A percentile compares a stretch with the other conserved stretches of the same genome.
Evolutionary conservation across 768 basidiomycete genomes (phyloP).

Genomic region (Amanita inopinata): DNA sequence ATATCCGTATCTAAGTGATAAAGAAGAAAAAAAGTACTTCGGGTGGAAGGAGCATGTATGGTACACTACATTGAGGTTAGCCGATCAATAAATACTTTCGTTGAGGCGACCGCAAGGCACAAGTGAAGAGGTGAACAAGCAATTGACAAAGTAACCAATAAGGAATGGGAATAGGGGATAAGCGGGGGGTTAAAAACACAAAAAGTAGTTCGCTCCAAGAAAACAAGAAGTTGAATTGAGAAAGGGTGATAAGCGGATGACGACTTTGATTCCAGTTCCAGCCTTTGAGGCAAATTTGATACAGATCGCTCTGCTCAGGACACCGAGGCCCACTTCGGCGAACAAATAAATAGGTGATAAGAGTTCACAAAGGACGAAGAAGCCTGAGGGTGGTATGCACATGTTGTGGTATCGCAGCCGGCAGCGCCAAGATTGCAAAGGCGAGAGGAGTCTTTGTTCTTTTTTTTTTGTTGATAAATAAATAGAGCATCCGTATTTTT

Average conservation of each 20-base stretch:
- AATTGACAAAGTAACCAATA: neutral
- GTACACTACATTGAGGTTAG: slow-evolving; percentile 8
- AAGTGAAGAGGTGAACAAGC: neutral
- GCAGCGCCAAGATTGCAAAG: slow-evolving; percentile 16
- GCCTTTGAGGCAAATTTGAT: neutral
- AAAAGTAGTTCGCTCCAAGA: slow-evolving; percentile 6
- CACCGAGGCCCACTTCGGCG: neutral
- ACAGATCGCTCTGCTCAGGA: slow-evolving; percentile 4
- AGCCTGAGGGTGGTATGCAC: slow-evolving; percentile 2
- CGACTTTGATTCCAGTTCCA: neutral
- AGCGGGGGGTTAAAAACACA: neutral
- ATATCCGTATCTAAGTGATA: too few species aligned
- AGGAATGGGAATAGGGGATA: neutral
- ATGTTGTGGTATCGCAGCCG: slow-evolving; percentile 15
- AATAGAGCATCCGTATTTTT: slow-evolving; percentile 7
- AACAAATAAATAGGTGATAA: slow-evolving; percentile 4
- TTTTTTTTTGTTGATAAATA: slow-evolving; percentile 6
- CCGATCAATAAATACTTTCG: slow-evolving; percentile 5
- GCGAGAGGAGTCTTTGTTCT: slow-evolving; percentile 6
- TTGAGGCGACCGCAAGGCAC: slow-evolving; percentile 5
- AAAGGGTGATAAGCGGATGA: neutral
- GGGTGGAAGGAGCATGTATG: slow-evolving; percentile 5
- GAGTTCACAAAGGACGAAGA: neutral
- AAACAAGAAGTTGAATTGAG: too few species aligned
- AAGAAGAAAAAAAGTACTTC: slow-evolving; percentile 5